Conservation (phyloP, 768 basidiomycete species). For the Harrya chromipes region DNA sequence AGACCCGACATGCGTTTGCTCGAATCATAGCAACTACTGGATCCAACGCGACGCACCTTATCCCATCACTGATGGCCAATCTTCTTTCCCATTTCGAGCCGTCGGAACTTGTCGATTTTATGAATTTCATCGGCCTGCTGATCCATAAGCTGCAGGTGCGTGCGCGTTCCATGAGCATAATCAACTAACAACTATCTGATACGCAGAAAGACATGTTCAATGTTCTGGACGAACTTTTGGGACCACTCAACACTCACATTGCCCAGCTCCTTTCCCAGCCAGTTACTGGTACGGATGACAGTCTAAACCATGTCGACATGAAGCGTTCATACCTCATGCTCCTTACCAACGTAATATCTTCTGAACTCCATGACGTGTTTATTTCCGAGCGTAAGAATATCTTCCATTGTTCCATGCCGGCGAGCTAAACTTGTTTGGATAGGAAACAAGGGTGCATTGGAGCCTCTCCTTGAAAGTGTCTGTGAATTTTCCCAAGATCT, state of each 20-base stretch:
- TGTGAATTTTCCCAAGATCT: slow-evolving; percentile 69
- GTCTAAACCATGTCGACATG: slow-evolving; percentile 70
- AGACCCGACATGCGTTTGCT: slow-evolving; percentile 94
- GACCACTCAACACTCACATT: slow-evolving; percentile 83
- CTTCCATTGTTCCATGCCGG: slow-evolving; percentile 22
- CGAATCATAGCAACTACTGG: slow-evolving; percentile 90
- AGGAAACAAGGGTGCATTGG: slow-evolving; percentile 68
- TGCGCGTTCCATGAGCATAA: neutral
- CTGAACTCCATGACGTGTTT: slow-evolving; percentile 81
- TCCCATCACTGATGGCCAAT: slow-evolving; percentile 85
- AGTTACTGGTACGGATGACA: slow-evolving; percentile 83
- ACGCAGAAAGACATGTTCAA: slow-evolving; percentile 76
- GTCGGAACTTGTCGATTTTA: slow-evolving; percentile 89
- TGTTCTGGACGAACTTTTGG: slow-evolving; percentile 87
- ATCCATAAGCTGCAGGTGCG: slow-evolving; percentile 87
- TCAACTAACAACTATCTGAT: neutral
- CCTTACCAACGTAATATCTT: slow-evolving; percentile 74
- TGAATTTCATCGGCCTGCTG: slow-evolving; percentile 89
- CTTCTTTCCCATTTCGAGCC: slow-evolving; percentile 92
- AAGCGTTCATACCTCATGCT: slow-evolving; percentile 87
- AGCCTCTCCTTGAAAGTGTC: slow-evolving; percentile 73
- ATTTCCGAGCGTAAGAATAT: slow-evolving; percentile 69
- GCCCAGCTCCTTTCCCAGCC: slow-evolving; percentile 77
- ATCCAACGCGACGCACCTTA: slow-evolving; percentile 78
- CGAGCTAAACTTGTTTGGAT: slow-evolving; percentile 1